Base-by-base conservation (phyloP, 2,329 filamentous ascomycete species). In the Boeremia exigua region DNA sequence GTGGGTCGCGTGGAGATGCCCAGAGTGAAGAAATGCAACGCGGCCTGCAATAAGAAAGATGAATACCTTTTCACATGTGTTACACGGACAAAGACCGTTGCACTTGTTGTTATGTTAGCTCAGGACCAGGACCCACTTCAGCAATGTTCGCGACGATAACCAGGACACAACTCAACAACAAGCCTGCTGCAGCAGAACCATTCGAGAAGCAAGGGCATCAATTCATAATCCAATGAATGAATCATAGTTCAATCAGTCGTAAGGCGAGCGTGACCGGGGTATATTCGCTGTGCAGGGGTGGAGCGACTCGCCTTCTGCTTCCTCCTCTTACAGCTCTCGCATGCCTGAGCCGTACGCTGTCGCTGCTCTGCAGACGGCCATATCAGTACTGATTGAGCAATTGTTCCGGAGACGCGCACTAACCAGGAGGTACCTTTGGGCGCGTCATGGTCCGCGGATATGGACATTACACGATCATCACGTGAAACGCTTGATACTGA, bases 251-350 rank as follows among this genome's bases (percentile, higher is more conserved):
- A 17, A 9, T 17, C 7, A 37, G 14, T 33, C 6, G 45, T 28
- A 10, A 25, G 45, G 23, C 1, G 11, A 5, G n/a, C 23, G 34
- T 28, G 19, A 15, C 37, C 10, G 29, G 3, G 40, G 39, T 32
- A 19, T 30, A 37, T 15, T 30, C 42, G 42, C 25, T 23, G 12
- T 53, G 34, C 47, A 58, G 37, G 39, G 45, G 33, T 45, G 6
- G 49, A 19, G 37, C 30, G 27, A 65, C 82, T 79, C 68, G 86
- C 86, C 80, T 88, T 89, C 75, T 88, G 86, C 72, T 89, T 89
- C 59, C 86, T 81, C 56, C 81, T 80, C 74, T 87, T 88, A 77
- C 86, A 89, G 59, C 79, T 83, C 60, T 87, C 83, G 71, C 86
- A 89, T 36, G 86, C 86, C 63, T 85, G 82, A 25, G 84, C 83